Evolutionary conservation across 805 yeast genomes (phyloP).

Genomic region (Ogataea zsoltii): DNA sequence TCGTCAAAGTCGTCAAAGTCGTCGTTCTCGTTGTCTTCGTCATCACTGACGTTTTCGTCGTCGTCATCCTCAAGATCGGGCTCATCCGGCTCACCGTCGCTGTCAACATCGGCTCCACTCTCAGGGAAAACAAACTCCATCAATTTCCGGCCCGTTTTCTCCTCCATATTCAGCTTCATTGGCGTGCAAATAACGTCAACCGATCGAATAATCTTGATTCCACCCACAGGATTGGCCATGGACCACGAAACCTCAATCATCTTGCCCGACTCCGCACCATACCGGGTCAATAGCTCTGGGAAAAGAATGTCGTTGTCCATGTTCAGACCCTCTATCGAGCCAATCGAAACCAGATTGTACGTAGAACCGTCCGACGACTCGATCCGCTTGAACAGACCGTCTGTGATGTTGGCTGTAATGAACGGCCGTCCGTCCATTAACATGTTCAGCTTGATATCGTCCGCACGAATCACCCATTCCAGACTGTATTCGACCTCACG

Average conservation of each 20-base stretch:
- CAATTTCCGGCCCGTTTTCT: constrained; percentile 61
- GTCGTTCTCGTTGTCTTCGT: constrained; percentile 15
- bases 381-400: constrained; percentile 58
- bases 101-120: not conserved
- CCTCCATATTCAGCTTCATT: constrained; percentile 70
- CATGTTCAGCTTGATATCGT: constrained; percentile 70
- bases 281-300: constrained; percentile 71
- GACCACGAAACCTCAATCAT: constrained; percentile 64
- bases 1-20: constrained; percentile 9
- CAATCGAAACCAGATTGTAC: constrained; percentile 56
- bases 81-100: constrained; percentile 1
- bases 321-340: constrained; percentile 69
- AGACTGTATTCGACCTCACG: constrained; percentile 25
- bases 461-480: constrained; percentile 67
- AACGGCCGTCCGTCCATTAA: constrained; percentile 62
- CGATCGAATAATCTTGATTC: constrained; percentile 74
- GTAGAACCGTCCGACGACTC: constrained; percentile 70
- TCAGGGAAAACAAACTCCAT: constrained; percentile 71
- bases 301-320: constrained; percentile 55
- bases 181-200: constrained; percentile 66
- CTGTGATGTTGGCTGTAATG: constrained; percentile 66
- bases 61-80: no score
- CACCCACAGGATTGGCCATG: constrained; percentile 86
- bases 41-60: no score
- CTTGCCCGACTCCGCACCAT: constrained; percentile 19